These are phyloP conservation scores for Yamadazyma paraphyllophila DNA, from an alignment of 805 yeast species.

Conservation along the genomic window DNA sequence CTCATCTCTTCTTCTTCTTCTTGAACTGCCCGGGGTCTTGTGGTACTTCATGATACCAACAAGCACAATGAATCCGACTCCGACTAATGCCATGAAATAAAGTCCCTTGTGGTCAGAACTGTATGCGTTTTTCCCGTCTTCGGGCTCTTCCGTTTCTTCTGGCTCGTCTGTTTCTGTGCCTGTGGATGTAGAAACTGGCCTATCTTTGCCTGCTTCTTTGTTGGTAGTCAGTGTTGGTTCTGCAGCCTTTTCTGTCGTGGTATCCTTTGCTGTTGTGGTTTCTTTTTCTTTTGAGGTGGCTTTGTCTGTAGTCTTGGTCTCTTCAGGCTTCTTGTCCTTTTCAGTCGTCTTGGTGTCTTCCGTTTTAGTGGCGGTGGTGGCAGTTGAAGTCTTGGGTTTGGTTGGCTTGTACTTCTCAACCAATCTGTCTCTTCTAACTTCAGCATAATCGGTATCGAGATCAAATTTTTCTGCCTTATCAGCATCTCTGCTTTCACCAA, in stretches of 20 bases:
- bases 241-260: neutral
- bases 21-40: conserved; percentile 38
- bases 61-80: conserved; percentile 54
- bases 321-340: neutral
- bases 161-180: conserved; percentile 7
- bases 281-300: neutral
- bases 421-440: conserved; percentile 30
- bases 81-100: conserved; percentile 58
- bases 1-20: conserved; percentile 58
- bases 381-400: conserved; percentile 8
- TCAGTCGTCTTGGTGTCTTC: neutral
- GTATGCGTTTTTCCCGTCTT: conserved; percentile 37
- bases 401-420: conserved; percentile 14
- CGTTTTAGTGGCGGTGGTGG: neutral
- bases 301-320: conserved; percentile 6
- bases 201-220: conserved; percentile 6
- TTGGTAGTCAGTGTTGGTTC: conserved; percentile 3
- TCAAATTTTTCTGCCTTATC: conserved; percentile 58
- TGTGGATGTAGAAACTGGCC: conserved; percentile 4
- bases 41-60: conserved; percentile 46
- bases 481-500: conserved; percentile 76
- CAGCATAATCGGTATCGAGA: conserved; percentile 47
- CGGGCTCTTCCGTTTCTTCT: conserved; percentile 17
- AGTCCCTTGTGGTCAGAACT: conserved; percentile 51
- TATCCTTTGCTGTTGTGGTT: no score